Evolutionary conservation across 352 stramenopile species (phyloP), one percentile per base, ranked within the genome.

Genomic region (Pythium grandisporangium): DNA sequence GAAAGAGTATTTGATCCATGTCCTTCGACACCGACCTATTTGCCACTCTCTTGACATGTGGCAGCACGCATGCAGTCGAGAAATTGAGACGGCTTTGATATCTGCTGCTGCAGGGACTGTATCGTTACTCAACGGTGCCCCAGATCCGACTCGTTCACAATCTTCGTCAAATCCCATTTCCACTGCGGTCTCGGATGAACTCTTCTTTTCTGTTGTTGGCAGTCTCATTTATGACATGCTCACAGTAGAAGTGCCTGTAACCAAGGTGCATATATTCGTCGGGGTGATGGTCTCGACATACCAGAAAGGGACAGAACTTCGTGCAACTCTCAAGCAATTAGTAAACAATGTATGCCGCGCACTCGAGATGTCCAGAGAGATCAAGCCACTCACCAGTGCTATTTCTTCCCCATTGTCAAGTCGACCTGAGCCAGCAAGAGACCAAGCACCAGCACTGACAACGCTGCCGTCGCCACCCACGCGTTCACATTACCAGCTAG

Each of bases 191-290:
- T 58, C 60, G 1, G 77, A 90, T 30, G 75, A 92, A 30, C 39
- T 84, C 7, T 89, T 92, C 45, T 92, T 92, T 53, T 88, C 78
- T 0, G 58, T 88, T 6, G 84, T 86, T 39, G 78, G 78, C 1
- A 86, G 70, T 39, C 56, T 92, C 11, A 69, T 89, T 36, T 92
- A 88, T 59, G 76, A 89, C 44, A 92, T 92, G 78, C 70, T 92
- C 11, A 88, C 68, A 8, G 72, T 92, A 23, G 73, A 92, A 37
- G 70, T 87, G 10, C 66, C 75, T 4, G 57, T 89, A 0, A 53
- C 59, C 5, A 85, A 92, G 22, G 71, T 88, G 10, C 58, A 86
- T 24, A 80, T 73, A 1, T 92, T 92, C 43, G 75, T 92, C 16
- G 54, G 57, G 5, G 78, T 85, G 32, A 92, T 92, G 78, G 84